Conservation (phyloP, 805 yeast species). For the Metschnikowia lochheadii region DNA sequence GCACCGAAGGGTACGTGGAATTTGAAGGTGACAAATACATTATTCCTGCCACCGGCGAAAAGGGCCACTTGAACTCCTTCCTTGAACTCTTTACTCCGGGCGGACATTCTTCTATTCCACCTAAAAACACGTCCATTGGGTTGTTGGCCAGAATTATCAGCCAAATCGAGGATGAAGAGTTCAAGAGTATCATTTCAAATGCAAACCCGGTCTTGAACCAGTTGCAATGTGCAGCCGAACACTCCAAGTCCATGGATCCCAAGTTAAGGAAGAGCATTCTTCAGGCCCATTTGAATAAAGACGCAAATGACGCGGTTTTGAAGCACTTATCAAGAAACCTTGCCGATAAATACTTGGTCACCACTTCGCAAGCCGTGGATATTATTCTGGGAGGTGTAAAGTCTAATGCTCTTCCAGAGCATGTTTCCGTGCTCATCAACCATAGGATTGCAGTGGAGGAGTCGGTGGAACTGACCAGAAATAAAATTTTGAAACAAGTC, state of each 20-base stretch:
- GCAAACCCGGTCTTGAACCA: slow-evolving; percentile 42
- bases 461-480: slow-evolving; percentile 20
- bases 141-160: slow-evolving; percentile 40
- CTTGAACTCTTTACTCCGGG: slow-evolving; percentile 44
- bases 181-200: slow-evolving; percentile 35
- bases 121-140: slow-evolving; percentile 47
- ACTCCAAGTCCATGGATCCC: slow-evolving; percentile 32
- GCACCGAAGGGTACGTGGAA: slow-evolving; percentile 11
- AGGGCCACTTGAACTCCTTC: slow-evolving; percentile 42
- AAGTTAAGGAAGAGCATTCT: slow-evolving; percentile 35
- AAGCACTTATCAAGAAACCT: slow-evolving; percentile 27
- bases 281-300: slow-evolving; percentile 30
- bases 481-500: slow-evolving; percentile 30
- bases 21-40: slow-evolving; percentile 24
- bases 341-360: slow-evolving; percentile 33
- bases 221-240: slow-evolving; percentile 45
- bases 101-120: slow-evolving; percentile 51
- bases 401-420: slow-evolving; percentile 48
- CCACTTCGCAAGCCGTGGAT: slow-evolving; percentile 48
- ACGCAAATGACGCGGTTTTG: slow-evolving; percentile 36
- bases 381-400: slow-evolving; percentile 47
- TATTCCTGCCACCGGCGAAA: slow-evolving; percentile 45
- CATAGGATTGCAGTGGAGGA: slow-evolving; percentile 45
- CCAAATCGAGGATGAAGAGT: slow-evolving; percentile 35
- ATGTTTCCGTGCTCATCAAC: slow-evolving; percentile 40